Percentiles rank a stretch among this genome's conserved stretches.
Evolutionary conservation across 805 yeast species (phyloP).

Genomic region (Grigorovia humatica): DNA sequence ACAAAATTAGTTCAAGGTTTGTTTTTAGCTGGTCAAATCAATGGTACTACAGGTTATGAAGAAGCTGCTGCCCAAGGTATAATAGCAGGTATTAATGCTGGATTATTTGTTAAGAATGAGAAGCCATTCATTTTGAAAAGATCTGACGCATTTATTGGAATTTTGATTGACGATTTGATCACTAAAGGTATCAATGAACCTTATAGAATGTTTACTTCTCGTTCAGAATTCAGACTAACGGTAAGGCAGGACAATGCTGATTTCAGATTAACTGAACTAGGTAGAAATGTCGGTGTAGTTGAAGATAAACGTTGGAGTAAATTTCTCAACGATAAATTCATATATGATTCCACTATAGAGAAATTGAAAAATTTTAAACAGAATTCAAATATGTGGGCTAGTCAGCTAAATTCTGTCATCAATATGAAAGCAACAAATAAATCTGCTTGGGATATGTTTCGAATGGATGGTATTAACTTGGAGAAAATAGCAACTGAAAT

Average conservation of each 20-base stretch:
- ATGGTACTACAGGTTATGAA: conserved; percentile 98
- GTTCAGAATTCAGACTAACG: conserved; percentile 86
- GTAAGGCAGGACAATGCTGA: conserved; percentile 95
- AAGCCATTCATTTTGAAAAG: conserved; percentile 45
- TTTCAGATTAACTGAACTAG: conserved; percentile 62
- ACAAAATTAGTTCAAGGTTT: conserved; percentile 71
- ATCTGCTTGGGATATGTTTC: conserved; percentile 62
- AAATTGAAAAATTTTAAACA: conserved; percentile 36
- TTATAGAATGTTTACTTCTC: conserved; percentile 92
- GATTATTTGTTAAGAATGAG: conserved; percentile 36
- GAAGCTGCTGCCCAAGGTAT: conserved; percentile 98
- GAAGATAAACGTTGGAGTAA: conserved; percentile 44
- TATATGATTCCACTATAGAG: conserved; percentile 36
- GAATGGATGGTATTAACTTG: conserved; percentile 38
- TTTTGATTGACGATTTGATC: conserved; percentile 82
- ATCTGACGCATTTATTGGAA: conserved; percentile 85
- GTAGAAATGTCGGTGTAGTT: conserved; percentile 58
- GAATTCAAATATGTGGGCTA: conserved; percentile 58
- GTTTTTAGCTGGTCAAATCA: conserved; percentile 91
- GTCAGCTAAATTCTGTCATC: conserved; percentile 35
- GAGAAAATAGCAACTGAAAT: conserved; percentile 23
- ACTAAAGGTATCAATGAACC: conserved; percentile 97
- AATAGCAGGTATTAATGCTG: conserved; percentile 93
- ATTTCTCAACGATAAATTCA: conserved; percentile 34
- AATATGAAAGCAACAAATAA: conserved; percentile 45